Percentiles rank a stretch among this genome's conserved stretches.
These are phyloP conservation scores for Protostelium mycophagum DNA, from an alignment of 78 protist genomes.

Conservation along the genomic window DNA sequence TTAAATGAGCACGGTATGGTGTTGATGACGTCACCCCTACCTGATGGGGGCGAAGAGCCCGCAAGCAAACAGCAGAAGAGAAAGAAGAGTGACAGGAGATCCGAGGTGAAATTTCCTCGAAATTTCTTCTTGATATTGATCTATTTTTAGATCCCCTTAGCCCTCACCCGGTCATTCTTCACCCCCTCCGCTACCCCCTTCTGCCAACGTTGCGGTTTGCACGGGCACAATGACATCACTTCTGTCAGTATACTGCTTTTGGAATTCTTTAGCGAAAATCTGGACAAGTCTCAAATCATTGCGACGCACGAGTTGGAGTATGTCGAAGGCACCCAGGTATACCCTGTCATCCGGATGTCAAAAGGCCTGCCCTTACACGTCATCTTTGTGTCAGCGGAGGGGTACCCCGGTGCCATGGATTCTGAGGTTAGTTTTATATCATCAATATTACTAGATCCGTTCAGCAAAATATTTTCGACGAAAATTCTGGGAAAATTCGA, in stretches of 20 bases:
- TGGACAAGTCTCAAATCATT: background rate
- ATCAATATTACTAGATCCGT: too few species aligned
- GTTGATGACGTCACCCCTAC: background rate
- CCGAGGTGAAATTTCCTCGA: background rate
- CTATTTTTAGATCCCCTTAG: background rate
- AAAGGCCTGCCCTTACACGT: background rate
- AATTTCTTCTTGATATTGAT: too few species aligned
- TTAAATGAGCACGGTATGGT: background rate
- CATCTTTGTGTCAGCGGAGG: background rate
- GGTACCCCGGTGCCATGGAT: background rate
- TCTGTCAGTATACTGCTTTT: background rate
- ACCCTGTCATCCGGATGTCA: background rate
- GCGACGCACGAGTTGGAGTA: background rate
- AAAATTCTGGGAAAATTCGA: too few species aligned
- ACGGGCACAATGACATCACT: background rate
- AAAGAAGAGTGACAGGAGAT: background rate
- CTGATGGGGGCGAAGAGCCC: background rate
- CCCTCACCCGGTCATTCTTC: background rate
- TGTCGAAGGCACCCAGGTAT: background rate
- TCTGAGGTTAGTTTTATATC: background rate
- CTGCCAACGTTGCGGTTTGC: background rate
- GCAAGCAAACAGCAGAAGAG: background rate
- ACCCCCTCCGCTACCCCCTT: background rate
- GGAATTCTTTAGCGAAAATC: background rate
- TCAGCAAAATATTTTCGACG: too few species aligned